phyloP scores from a whole-genome alignment of 371 early-diverging fungal genomes.

The Syncephalis fuscata region DNA sequence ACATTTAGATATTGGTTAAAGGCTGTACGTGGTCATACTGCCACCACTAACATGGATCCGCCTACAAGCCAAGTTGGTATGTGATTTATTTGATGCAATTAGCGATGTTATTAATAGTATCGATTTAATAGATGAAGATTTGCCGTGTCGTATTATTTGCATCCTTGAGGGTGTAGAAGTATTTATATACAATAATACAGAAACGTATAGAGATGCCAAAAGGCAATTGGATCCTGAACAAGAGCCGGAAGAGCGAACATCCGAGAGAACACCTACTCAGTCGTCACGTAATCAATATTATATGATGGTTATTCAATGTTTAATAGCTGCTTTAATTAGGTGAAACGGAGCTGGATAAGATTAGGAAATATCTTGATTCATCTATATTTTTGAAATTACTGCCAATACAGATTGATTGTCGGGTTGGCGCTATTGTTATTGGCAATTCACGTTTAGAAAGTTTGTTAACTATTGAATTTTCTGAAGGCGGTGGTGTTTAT shows the following conservation, averaged over 20 bases:
- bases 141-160: constrained; percentile 40
- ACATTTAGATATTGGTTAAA: constrained; percentile 62
- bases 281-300: not conserved
- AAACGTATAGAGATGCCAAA: constrained; percentile 48
- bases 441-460: constrained; percentile 58
- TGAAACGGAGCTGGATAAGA: not conserved
- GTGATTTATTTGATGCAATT: not conserved
- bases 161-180: constrained; percentile 68
- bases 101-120: not conserved
- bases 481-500: constrained; percentile 42
- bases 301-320: not conserved
- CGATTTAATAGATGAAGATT: constrained; percentile 2
- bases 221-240: constrained; percentile 19
- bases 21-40: constrained; percentile 33
- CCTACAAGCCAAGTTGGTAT: constrained; percentile 7
- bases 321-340: not conserved
- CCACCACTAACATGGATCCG: constrained; percentile 13
- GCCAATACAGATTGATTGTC: constrained; percentile 54
- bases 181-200: constrained; percentile 67
- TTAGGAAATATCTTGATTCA: constrained; percentile 10
- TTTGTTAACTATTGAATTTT: constrained; percentile 36
- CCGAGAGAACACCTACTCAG: not conserved
- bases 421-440: constrained; percentile 50
- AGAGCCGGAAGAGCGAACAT: not conserved
- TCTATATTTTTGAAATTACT: constrained; percentile 34